Evolutionary conservation across 1,139 yeast species (phyloP).

Genomic region (Lodderomyces margitis): DNA sequence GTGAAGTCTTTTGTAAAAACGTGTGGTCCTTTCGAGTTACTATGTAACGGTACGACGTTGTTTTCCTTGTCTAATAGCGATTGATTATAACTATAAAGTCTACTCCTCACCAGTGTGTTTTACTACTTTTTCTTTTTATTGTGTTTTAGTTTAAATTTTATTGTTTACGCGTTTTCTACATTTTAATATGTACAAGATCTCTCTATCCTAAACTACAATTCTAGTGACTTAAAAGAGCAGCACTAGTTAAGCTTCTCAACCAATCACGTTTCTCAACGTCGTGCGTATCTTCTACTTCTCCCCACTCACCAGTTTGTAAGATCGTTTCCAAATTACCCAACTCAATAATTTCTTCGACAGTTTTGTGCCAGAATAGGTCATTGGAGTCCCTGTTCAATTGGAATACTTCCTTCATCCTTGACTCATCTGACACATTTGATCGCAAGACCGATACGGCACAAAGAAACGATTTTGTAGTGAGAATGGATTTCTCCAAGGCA

Average conservation of each 20-base stretch:
- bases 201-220: not conserved
- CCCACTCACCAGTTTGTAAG: conserved; percentile 89
- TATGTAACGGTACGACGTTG: too few species aligned
- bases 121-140: not conserved
- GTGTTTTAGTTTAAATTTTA: not conserved
- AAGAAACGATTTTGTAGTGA: conserved; percentile 81
- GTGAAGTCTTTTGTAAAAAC: too few species aligned
- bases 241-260: conserved; percentile 76
- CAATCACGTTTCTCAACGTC: conserved; percentile 93
- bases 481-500: conserved; percentile 83
- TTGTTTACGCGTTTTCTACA: not conserved
- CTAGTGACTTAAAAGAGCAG: conserved; percentile 54
- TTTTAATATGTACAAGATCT: conserved; percentile 1
- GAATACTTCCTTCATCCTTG: conserved; percentile 24
- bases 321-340: conserved; percentile 80
- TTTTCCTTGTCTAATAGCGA: not conserved
- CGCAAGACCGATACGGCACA: conserved; percentile 58
- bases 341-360: conserved; percentile 71
- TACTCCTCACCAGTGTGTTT: too few species aligned
- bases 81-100: too few species aligned
- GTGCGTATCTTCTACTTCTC: conserved; percentile 97
- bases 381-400: conserved; percentile 33
- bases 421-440: conserved; percentile 31
- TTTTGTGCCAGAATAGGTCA: conserved; percentile 29
- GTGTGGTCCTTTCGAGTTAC: too few species aligned